These are phyloP conservation scores for Yamadazyma mexicana DNA, from an alignment of 1,139 yeast species.

Conservation along the genomic window DNA sequence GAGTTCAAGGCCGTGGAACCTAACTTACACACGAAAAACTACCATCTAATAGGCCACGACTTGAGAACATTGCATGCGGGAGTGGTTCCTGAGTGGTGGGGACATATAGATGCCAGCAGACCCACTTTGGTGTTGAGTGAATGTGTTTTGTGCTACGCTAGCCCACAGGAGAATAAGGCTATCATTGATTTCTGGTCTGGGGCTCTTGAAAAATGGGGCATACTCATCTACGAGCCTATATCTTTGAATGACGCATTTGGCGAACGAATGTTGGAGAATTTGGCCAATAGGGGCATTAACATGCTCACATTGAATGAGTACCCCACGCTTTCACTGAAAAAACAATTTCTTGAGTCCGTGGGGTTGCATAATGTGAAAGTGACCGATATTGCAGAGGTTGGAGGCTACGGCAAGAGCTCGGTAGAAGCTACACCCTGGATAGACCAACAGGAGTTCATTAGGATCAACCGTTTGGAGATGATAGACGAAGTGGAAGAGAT, in stretches of 20 bases:
- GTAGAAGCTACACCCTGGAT: constrained; percentile 41
- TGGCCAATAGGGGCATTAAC: constrained; percentile 69
- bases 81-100: constrained; percentile 1
- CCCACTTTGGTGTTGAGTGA: constrained; percentile 84
- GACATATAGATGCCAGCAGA: constrained; percentile 27
- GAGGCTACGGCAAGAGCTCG: constrained; percentile 42
- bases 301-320: constrained; percentile 52
- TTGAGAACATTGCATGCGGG: constrained; percentile 35
- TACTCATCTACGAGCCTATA: constrained; percentile 84
- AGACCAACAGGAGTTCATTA: constrained; percentile 38
- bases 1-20: constrained; percentile 25
- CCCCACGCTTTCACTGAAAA: constrained; percentile 44
- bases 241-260: constrained; percentile 78
- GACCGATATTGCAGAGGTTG: constrained; percentile 60
- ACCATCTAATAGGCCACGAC: constrained; percentile 59
- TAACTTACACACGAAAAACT: constrained; percentile 43
- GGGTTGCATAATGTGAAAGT: constrained; percentile 28
- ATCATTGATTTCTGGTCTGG: constrained; percentile 47
- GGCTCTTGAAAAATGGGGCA: constrained; percentile 26
- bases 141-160: constrained; percentile 84
- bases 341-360: constrained; percentile 30
- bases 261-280: constrained; percentile 72
- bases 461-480: constrained; percentile 68
- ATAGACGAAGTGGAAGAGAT: constrained; percentile 92
- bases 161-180: constrained; percentile 53